A percentile compares a stretch with the other conserved stretches of the same genome.
phyloP scores from a whole-genome alignment of 2,329 filamentous ascomycete genomes.

The Cladosporium sp. region DNA sequence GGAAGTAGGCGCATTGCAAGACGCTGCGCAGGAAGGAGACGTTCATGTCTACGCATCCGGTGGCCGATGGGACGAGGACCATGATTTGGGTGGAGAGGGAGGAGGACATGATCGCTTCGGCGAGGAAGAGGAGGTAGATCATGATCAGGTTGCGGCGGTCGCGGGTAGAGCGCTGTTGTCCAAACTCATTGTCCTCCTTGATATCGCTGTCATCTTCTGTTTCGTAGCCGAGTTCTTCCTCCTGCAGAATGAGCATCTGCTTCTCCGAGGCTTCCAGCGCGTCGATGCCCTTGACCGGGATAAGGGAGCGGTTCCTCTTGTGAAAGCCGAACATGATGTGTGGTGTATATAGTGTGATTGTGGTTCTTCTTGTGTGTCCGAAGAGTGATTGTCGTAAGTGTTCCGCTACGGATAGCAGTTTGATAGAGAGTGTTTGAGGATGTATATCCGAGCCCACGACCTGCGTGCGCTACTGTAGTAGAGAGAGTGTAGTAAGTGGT shows the following conservation, averaged over 20 bases:
- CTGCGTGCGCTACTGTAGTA: constrained; percentile 5
- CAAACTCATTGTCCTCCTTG: constrained; percentile 1
- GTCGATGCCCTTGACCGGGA: constrained; percentile 40
- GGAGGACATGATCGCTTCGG: constrained; percentile 49
- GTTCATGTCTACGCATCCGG: constrained; percentile 42
- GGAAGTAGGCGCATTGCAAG: constrained; percentile 47
- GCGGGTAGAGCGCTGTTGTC: constrained; percentile 15
- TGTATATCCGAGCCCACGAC: constrained; percentile 8
- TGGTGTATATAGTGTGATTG: background rate
- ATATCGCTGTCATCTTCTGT: constrained; percentile 25
- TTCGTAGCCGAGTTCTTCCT: background rate
- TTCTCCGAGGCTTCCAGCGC: constrained; percentile 38
- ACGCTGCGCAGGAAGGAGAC: constrained; percentile 45
- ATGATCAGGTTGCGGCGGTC: constrained; percentile 33
- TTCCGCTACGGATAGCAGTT: background rate
- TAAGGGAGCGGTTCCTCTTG: constrained; percentile 38
- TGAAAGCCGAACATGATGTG: constrained; percentile 42
- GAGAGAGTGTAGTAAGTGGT: constrained; percentile 1
- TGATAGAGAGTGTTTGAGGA: background rate
- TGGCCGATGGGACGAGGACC: constrained; percentile 41
- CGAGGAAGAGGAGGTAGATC: constrained; percentile 45
- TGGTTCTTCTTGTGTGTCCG: background rate
- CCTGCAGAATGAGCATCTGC: constrained; percentile 17
- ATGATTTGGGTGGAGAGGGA: constrained; percentile 45
- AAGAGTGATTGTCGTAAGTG: background rate